These are phyloP conservation scores for Vaccinium vitisidaea DNA, from an alignment of 148 eudicot genomes.

Conservation along the genomic window DNA sequence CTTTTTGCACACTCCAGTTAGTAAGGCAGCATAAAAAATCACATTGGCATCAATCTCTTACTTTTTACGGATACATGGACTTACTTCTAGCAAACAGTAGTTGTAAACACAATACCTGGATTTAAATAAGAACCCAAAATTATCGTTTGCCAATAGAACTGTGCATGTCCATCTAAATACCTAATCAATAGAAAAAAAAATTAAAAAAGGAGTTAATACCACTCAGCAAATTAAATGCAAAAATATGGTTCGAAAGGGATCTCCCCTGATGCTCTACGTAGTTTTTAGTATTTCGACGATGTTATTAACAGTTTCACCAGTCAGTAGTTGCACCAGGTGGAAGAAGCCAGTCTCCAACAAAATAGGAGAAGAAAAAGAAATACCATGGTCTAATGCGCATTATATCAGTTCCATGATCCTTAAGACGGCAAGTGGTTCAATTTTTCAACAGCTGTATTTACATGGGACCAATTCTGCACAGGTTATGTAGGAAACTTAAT, in stretches of 20 bases:
- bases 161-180: conserved; percentile 80
- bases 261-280: neutral
- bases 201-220: neutral
- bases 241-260: neutral
- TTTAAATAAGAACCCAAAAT: conserved; percentile 68
- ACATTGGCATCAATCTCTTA: neutral
- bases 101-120: conserved; percentile 55
- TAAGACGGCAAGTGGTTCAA: conserved; percentile 63
- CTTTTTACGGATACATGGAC: neutral
- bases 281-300: neutral
- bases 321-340: neutral
- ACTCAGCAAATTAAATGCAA: neutral
- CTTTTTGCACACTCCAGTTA: neutral
- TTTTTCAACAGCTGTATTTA: conserved; percentile 62
- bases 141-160: conserved; percentile 86
- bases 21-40: neutral
- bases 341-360: neutral
- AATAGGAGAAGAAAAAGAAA: neutral
- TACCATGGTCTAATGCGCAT: conserved; percentile 94
- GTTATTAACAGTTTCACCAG: neutral
- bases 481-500: conserved; percentile 4
- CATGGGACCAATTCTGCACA: conserved; percentile 88
- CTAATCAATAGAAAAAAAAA: conserved; percentile 25
- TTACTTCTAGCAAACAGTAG: neutral
- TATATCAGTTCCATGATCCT: conserved; percentile 80